Percentiles rank a stretch among this genome's conserved stretches.
Evolutionary conservation across 2,329 filamentous ascomycete genomes (phyloP).

Genomic region (Chaetomium globosum): DNA sequence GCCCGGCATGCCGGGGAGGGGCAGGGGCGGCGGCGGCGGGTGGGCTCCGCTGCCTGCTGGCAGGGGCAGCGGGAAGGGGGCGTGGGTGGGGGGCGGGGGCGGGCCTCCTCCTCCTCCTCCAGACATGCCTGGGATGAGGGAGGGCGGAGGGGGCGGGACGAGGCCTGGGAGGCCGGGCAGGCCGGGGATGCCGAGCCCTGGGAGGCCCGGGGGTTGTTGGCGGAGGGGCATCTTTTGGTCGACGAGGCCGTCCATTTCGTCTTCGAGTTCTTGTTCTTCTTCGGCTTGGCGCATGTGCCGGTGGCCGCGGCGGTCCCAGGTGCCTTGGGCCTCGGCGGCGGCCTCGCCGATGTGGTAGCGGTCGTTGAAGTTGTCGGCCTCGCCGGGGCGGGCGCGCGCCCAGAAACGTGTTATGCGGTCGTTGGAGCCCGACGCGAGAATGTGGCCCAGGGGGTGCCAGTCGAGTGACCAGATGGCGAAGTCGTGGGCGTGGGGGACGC

Average conservation of each 20-base stretch:
- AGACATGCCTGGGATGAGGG: conserved; percentile 55
- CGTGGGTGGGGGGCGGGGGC: conserved; percentile 52
- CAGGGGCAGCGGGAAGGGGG: conserved; percentile 52
- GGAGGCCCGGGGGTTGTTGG: conserved; percentile 39
- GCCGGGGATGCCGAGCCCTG: conserved; percentile 9
- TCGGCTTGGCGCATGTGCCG: conserved; percentile 82
- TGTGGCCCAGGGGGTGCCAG: conserved; percentile 96
- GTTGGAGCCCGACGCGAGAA: conserved; percentile 92
- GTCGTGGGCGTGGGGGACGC: conserved; percentile 83
- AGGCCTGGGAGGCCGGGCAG: conserved; percentile 33
- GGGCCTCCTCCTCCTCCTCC: conserved; percentile 44
- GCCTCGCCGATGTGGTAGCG: conserved; percentile 94
- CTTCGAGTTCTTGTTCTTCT: conserved; percentile 89
- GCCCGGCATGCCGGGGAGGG: conserved; percentile 51
- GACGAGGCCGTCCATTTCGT: conserved; percentile 88
- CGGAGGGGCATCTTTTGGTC: conserved; percentile 81
- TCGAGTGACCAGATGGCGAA: conserved; percentile 97
- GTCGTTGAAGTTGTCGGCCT: conserved; percentile 82
- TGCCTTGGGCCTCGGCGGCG: conserved; percentile 91
- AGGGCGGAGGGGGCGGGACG: conserved; percentile 41
- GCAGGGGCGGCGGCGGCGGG: conserved; percentile 56
- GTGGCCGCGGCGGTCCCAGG: conserved; percentile 80
- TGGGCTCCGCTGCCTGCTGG: conserved; percentile 40
- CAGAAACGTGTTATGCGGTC: conserved; percentile 97
- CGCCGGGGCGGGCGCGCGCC: conserved; percentile 86